phyloP scores from a whole-genome alignment of 1,284 basidiomycete species.

The Boletus subluridellus region DNA sequence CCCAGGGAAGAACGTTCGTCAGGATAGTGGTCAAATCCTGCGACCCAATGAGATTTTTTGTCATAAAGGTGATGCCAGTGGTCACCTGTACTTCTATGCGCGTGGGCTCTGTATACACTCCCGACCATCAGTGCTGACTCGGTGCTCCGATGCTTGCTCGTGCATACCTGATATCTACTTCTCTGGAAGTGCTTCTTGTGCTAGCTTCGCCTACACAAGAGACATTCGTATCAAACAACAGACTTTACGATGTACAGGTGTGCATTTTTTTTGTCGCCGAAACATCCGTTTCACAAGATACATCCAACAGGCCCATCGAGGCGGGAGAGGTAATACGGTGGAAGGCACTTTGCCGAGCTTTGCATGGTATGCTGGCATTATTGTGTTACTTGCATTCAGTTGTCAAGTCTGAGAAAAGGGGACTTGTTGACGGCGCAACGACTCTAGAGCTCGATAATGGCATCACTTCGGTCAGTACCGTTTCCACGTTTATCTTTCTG shows the following conservation, averaged over 20 bases:
- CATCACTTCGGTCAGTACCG: constrained; percentile 55
- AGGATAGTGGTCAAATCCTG: constrained; percentile 10
- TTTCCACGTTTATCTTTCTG: neutral
- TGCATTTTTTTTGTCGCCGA: constrained; percentile 4
- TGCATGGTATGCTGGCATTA: constrained; percentile 53
- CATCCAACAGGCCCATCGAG: constrained; percentile 64
- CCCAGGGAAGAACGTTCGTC: constrained; percentile 27
- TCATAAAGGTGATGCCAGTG: neutral
- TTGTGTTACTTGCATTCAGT: neutral
- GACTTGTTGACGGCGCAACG: constrained; percentile 67
- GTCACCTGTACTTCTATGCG: neutral
- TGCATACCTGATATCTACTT: constrained; percentile 6
- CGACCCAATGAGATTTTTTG: constrained; percentile 12
- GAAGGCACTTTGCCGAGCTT: constrained; percentile 71
- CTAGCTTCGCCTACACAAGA: constrained; percentile 32
- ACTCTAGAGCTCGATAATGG: constrained; percentile 78
- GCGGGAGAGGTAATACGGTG: constrained; percentile 67
- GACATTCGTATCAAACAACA: constrained; percentile 17
- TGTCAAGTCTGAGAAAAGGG: constrained; percentile 41
- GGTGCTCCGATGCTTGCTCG: constrained; percentile 15
- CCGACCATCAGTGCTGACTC: neutral
- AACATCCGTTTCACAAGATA: neutral
- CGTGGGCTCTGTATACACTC: neutral
- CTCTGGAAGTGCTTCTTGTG: constrained; percentile 13
- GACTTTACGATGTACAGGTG: constrained; percentile 47